Conservation (phyloP, 208 protist species). For the Acanthamoeba healyi region DNA sequence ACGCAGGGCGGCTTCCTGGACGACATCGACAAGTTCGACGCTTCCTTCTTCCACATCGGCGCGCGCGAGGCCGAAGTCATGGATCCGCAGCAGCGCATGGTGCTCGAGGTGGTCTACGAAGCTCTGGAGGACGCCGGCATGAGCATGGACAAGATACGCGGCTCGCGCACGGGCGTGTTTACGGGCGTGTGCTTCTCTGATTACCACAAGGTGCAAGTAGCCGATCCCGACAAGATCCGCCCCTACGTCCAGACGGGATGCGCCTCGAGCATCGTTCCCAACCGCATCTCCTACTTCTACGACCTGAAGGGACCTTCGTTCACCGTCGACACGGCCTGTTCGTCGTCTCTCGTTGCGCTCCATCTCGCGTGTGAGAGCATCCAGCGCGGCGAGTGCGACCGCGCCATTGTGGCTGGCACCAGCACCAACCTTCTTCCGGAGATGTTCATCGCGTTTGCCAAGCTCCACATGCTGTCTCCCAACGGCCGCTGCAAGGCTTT, state of each 20-base stretch:
- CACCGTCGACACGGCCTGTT: slow-evolving; percentile 92
- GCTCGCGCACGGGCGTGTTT: slow-evolving; percentile 82
- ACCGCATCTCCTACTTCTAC: slow-evolving; percentile 89
- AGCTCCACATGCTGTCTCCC: slow-evolving; percentile 78
- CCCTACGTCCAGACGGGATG: slow-evolving; percentile 71
- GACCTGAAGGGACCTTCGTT: slow-evolving; percentile 90
- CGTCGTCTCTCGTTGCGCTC: slow-evolving; percentile 88
- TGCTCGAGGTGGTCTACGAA: slow-evolving; percentile 80
- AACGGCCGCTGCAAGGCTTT: slow-evolving; percentile 88
- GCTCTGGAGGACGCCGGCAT: slow-evolving; percentile 83
- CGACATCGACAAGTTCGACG: slow-evolving; percentile 84
- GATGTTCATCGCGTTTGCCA: slow-evolving; percentile 78
- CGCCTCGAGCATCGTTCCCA: slow-evolving; percentile 76
- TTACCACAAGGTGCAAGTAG: slow-evolving; percentile 74
- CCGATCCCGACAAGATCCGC: slow-evolving; percentile 57
- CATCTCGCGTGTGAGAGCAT: slow-evolving; percentile 84
- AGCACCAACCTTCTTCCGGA: slow-evolving; percentile 83
- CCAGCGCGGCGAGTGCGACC: slow-evolving; percentile 78
- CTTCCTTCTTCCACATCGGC: slow-evolving; percentile 83
- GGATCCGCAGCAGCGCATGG: slow-evolving; percentile 86
- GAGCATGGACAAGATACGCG: slow-evolving; percentile 51
- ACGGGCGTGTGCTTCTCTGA: slow-evolving; percentile 81
- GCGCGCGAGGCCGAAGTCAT: slow-evolving; percentile 80
- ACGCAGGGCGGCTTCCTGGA: slow-evolving; percentile 80
- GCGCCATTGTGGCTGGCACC: slow-evolving; percentile 85